Evolutionary conservation across 768 basidiomycete species (phyloP).

Genomic region (Lentinula boryana): DNA sequence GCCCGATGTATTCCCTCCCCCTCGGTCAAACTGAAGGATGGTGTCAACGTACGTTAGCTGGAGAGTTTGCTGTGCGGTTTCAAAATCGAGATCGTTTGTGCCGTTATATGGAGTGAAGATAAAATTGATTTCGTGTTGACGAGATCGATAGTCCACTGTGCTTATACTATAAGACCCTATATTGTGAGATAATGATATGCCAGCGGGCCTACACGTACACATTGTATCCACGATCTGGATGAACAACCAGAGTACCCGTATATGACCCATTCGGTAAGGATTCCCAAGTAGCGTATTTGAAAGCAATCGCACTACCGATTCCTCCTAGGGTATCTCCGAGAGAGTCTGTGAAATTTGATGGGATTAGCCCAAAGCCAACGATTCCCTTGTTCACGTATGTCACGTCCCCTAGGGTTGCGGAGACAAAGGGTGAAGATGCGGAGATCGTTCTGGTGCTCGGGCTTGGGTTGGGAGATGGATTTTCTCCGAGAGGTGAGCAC

Average conservation of each 20-base stretch:
- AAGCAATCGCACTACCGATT: constrained; percentile 54
- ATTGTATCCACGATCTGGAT: constrained; percentile 59
- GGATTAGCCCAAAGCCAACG: constrained; percentile 58
- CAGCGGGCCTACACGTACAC: constrained; percentile 29
- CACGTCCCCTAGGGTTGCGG: constrained; percentile 29
- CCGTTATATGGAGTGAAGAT: constrained; percentile 50
- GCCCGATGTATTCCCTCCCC: constrained; percentile 43
- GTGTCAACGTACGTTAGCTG: constrained; percentile 44
- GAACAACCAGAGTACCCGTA: constrained; percentile 45
- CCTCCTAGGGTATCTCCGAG: constrained; percentile 58
- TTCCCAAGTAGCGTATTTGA: constrained; percentile 45
- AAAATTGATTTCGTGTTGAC: constrained; percentile 61
- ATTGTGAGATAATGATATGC: neutral
- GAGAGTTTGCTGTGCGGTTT: constrained; percentile 45
- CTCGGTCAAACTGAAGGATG: constrained; percentile 41
- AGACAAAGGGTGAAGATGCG: constrained; percentile 9
- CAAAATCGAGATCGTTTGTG: constrained; percentile 37
- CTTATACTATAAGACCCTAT: constrained; percentile 28
- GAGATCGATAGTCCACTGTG: constrained; percentile 55
- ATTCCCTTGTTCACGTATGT: constrained; percentile 48
- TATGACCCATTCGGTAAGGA: constrained; percentile 29
- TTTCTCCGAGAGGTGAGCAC: neutral
- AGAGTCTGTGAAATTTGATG: constrained; percentile 48
- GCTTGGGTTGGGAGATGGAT: neutral
- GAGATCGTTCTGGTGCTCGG: neutral